Evolutionary conservation across 1,284 basidiomycete species (phyloP), one percentile per base, ranked within the genome.

Genomic region (Marasmius sp.): DNA sequence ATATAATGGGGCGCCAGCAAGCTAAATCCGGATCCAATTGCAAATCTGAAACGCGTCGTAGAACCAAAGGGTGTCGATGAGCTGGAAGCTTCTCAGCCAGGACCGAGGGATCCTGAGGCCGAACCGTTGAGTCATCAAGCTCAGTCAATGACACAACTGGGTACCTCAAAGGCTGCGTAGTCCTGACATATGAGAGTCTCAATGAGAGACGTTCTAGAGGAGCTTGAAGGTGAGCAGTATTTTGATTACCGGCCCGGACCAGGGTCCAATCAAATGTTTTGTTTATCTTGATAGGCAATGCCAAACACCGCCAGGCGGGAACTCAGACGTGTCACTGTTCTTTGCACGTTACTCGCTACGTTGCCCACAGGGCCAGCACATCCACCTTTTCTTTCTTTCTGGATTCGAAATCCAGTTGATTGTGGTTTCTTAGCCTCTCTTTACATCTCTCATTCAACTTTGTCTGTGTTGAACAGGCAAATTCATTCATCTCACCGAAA

Each of bases 321-420:
- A 27, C 27, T 27, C 27, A 43, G 45, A 14, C 45, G 45, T 47
- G 45, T 47, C 45, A 47, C 45, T 47, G 45, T 47, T 16, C 16
- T 20, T 47, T 47, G 8, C 7, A n/a, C 16, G n/a, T n/a, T n/a
- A 16, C 20, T 20, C 8, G 8, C 11, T 1, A n/a, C 45, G 45
- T n/a, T n/a, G 11, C 45, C 45, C 45, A n/a, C 11, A 8, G 45
- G 45, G 57, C 47, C 57, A 59, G 57, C 57, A 36, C 57, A 59
- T 50, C 27, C 34, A 38, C 33, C 45, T n/a, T 48, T 39, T 47
- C 18, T 27, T 22, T 48, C 27, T 58, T 36, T 49, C 48, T 36
- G 20, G n/a, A 51, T 27, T 59, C 38, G 41, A 41, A 48, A 48
- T 22, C 38, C 38, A 39, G 11, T 11, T 33, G 34, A 49, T 50